Evolutionary conservation across 352 stramenopile genomes (phyloP).

Genomic region (Globisporangium carolinianum): DNA sequence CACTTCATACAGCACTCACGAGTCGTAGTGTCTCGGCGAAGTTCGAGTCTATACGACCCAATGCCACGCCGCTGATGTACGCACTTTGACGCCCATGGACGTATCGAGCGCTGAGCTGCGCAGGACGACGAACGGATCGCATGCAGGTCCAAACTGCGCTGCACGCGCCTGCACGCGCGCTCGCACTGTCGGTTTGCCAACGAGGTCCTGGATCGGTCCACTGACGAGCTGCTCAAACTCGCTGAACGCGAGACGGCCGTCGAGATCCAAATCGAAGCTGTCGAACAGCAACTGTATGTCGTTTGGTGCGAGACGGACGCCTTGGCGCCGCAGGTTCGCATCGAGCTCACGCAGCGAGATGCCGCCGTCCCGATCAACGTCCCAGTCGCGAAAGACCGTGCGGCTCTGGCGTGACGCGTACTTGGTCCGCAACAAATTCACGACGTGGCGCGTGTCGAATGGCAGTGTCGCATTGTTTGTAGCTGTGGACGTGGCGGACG

Average conservation of each 20-base stretch:
- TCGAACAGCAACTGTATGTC: conserved; percentile 41
- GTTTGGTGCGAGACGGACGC: conserved; percentile 20
- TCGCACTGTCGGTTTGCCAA: conserved; percentile 6
- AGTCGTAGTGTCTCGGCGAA: too few species aligned
- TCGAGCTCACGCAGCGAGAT: conserved; percentile 41
- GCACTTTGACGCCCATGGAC: conserved; percentile 1
- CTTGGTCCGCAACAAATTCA: conserved; percentile 41
- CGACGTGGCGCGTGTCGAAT: conserved; percentile 23
- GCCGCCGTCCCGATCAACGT: conserved; percentile 43
- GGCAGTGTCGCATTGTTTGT: too few species aligned
- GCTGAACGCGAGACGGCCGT: conserved; percentile 32
- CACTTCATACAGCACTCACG: too few species aligned
- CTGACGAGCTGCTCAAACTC: conserved; percentile 45
- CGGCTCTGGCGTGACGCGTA: conserved; percentile 32
- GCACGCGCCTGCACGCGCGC: conserved; percentile 4
- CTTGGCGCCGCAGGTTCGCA: conserved; percentile 33
- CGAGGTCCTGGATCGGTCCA: conserved; percentile 18
- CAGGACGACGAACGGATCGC: conserved; percentile 32
- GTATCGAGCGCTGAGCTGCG: conserved; percentile 17
- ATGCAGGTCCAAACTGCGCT: conserved; percentile 2
- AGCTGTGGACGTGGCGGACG: too few species aligned
- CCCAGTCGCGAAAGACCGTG: conserved; percentile 55
- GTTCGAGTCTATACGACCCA: too few species aligned
- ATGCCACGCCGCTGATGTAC: neutral
- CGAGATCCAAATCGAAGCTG: conserved; percentile 27